Conservation (phyloP, 192 early-diverging fungal species). For the Powellomyces hirtus region DNA sequence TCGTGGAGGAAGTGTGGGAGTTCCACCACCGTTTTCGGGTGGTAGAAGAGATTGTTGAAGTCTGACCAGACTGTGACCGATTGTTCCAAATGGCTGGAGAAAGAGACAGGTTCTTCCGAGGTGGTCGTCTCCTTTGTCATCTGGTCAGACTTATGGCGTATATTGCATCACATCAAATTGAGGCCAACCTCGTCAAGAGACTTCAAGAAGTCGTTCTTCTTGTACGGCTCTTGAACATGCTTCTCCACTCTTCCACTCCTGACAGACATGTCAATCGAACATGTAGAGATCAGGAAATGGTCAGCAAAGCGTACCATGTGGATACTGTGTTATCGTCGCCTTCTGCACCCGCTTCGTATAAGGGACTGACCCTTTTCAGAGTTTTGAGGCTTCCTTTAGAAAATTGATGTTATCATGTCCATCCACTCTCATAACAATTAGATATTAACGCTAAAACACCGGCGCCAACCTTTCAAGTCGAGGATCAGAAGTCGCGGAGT, state of each 20-base stretch:
- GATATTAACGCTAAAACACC: no score
- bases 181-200: slow-evolving; percentile 43
- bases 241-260: slow-evolving; percentile 31
- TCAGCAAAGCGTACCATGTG: slow-evolving; percentile 23
- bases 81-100: slow-evolving; percentile 50
- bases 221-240: slow-evolving; percentile 37
- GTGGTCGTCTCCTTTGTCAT: neutral
- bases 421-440: no score
- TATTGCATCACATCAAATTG: neutral
- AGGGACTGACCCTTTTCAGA: slow-evolving; percentile 19
- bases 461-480: slow-evolving; percentile 69
- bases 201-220: slow-evolving; percentile 37
- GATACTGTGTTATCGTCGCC: neutral
- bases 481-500: slow-evolving; percentile 77
- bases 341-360: slow-evolving; percentile 21
- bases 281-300: no score
- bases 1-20: slow-evolving; percentile 55
- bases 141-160: no score
- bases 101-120: neutral
- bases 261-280: no score
- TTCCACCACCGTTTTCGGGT: slow-evolving; percentile 59
- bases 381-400: slow-evolving; percentile 21
- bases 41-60: slow-evolving; percentile 72
- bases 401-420: no score
- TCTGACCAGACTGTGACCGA: slow-evolving; percentile 75